Evolutionary conservation across 257 asterid species (phyloP), one percentile per base, ranked within the genome.

Genomic region (Salvia miltiorrhiza): DNA sequence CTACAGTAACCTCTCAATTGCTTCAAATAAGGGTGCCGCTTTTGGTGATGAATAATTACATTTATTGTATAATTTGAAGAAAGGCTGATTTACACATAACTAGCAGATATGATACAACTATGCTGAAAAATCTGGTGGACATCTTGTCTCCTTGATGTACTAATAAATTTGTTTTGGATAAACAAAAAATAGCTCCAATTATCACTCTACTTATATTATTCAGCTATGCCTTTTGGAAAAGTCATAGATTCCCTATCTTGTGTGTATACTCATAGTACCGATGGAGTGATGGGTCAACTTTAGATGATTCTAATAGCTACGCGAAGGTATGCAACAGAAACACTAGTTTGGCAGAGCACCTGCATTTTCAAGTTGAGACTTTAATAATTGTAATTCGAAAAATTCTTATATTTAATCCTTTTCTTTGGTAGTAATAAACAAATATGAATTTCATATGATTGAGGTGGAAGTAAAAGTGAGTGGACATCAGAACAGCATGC

Each of bases 11-110:
- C 43, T 49, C 41, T 33, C 17, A 74, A 74, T 43, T 41, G 50
- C 71, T 71, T 62, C 69, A 53, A 20, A 71, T 11, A 44, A 54
- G 47, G 53, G 23, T 23, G 33, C 54, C 10, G 14, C 54, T 61
- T 56, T 66, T 55, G 71, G 68, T 66, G 62, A 73, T 59, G 58
- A 26, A 76, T 65, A 67, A 55, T 43, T 45, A 62, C 17, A 66
- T 37, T 40, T 43, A 53, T 32, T 24, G 62, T 16, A 65, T 53
- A 41, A n/a, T 30, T 21, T 57, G 14, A 16, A 37, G 7, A 56
- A 16, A 39, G 5, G 47, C 13, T 21, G 65, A 60, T 35, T 67
- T 24, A 65, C 47, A 54, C 28, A 33, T 59, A 35, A 57, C 59
- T 35, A 12, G 37, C 17, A 13, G 26, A 23, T 43, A 70, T 47